Base-by-base conservation (phyloP, 495 filamentous ascomycete genomes). In the Podospora sp. region DNA sequence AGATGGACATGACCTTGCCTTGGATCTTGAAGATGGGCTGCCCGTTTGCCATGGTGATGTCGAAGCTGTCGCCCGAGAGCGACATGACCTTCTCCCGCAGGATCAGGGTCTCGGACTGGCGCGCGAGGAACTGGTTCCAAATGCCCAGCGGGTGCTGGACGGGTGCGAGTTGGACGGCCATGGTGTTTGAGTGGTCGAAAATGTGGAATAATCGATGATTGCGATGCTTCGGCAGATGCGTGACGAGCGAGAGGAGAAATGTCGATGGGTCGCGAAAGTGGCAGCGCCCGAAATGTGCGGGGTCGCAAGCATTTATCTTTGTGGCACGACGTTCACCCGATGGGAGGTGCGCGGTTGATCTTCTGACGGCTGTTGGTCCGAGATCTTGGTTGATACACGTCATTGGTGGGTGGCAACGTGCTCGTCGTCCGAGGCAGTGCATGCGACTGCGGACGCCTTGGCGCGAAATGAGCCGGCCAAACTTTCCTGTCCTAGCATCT, bases 21-120 rank as follows among this genome's bases (percentile, higher is more conserved):
- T 85, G 77, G 14, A 89, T 81, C 65, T 83, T 80, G 60, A 89
- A 74, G 52, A 87, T 66, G 6, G 79, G 76, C 20, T 78, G 69
- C 8, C 85, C 85, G 56, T 72, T 78, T 6, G 75, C 70, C 0
- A 78, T 70, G 55, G 80, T 80, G 72, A 88, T 79, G 64, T 83
- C 80, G 73, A 88, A 88, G 73, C 78, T 83, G 77, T 88, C 85
- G 24, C 84, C 82, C 7, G 68, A 62, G 4, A 69, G 68, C 20
- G 85, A 86, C 56, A 85, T 67, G 5, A 86, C 73, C 58, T 85
- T 84, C 66, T 89, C 86, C 68, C 81, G 85, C 40, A 89, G 71
- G 6, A 84, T 65, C 7, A 89, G 66, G 1, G 80, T 82, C 62
- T 85, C 80, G 40, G 77, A 70, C 55, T 83, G 75, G 14, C 59